Evolutionary conservation across 1,284 basidiomycete genomes (phyloP), one percentile per base, ranked within the genome.

Genomic region (Papiliotrema flavescens): DNA sequence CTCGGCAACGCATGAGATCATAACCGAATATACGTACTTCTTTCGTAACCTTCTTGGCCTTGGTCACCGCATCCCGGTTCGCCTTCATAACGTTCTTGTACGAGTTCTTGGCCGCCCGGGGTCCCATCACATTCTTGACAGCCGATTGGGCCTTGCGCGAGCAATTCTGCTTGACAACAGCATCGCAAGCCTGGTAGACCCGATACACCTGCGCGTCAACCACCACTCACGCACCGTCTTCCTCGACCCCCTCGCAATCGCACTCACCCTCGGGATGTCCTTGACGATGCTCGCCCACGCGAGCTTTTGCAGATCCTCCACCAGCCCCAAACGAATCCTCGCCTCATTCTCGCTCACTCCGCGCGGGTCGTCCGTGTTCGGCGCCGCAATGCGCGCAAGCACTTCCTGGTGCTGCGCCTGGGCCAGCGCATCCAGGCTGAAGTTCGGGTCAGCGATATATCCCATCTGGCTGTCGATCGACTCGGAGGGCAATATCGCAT

Each of bases 261-360:
- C 44, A 62, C 71, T 56, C 64, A 89, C 90, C 80, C 87, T 91
- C 22, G 86, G 84, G 35, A 93, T 83, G 67, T 94, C 90, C 63
- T 85, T 82, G 2, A 88, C 89, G 48, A 94, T 90, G 62, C 85
- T 86, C 23, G 85, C 84, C 90, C 91, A 94, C 9, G 89, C 87
- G 73, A 89, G 89, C 58, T 83, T 82, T 75, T 92, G 90, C 2
- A 88, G 80, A 65, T 93, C 90, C 69, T 93, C 89, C 37, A 93
- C 74, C 7, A 70, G 52, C 9, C 56, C 61, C 20, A 65, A 60
- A n/a, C 71, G 55, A 9, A 70, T 61, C 26, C 55, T 56, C 23
- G 73, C 73, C 46, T 74, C 73, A 2, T 44, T 34, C 55, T 73
- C 71, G n/a, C 62, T 65, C 3, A 73, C 59, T 20, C 73, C 71